phyloP scores from a whole-genome alignment of 371 early-diverging fungal genomes.

The Dinochytrium kinnereticum region DNA sequence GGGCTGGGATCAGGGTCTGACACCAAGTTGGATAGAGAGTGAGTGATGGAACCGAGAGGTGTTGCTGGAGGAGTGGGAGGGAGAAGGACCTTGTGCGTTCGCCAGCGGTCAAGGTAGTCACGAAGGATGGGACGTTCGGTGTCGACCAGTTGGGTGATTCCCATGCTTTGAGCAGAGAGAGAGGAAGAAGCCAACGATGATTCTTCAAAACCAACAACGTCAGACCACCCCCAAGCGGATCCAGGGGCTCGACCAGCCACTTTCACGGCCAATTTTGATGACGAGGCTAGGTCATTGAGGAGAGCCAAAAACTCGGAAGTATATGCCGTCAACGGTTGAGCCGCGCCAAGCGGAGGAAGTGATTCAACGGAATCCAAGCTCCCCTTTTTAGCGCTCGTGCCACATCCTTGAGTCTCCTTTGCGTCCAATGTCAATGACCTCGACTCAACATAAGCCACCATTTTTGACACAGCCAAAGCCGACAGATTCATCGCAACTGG shows the following conservation, averaged over 20 bases:
- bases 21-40: background rate
- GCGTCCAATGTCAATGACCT: background rate
- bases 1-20: slow-evolving; percentile 1
- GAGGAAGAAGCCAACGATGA: background rate
- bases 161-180: background rate
- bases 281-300: background rate
- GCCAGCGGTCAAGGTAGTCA: slow-evolving; percentile 10
- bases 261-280: background rate
- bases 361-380: background rate
- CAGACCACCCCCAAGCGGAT: slow-evolving; percentile 6
- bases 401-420: background rate
- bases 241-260: background rate
- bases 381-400: background rate
- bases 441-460: background rate
- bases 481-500: slow-evolving; percentile 1
- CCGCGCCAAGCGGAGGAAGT: too few species aligned
- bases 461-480: background rate
- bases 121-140: background rate
- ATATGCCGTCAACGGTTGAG: too few species aligned
- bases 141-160: background rate
- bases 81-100: background rate
- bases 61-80: slow-evolving; percentile 9
- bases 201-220: background rate
- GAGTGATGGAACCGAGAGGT: slow-evolving; percentile 1
- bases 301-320: background rate